phyloP scores from a whole-genome alignment of 139 green algal genomes.

The Pleodorina starrii region DNA sequence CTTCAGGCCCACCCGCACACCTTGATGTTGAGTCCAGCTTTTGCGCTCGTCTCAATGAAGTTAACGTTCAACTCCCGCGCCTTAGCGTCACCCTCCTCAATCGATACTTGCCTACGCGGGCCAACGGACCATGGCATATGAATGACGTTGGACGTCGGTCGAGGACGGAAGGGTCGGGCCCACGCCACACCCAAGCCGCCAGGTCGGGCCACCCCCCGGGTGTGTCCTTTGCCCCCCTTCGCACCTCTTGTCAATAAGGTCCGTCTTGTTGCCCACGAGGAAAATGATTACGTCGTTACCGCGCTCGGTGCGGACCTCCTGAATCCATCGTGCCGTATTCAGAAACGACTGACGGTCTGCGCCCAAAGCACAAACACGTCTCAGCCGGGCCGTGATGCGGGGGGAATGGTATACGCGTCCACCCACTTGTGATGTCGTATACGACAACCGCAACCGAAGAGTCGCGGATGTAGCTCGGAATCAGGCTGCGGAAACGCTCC shows the following conservation, averaged over 20 bases:
- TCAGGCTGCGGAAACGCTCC: conserved; percentile 97
- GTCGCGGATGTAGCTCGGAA: conserved; percentile 98
- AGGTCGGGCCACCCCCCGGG: too few relatives aligned
- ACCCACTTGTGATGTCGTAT: conserved; percentile 97
- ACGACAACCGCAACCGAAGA: conserved; percentile 98
- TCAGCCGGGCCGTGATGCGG: too few relatives aligned
- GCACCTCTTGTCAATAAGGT: conserved; percentile 95
- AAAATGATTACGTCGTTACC: conserved; percentile 99
- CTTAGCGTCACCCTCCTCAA: conserved; percentile 96
- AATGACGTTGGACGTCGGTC: not conserved
- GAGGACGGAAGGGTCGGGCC: not conserved
- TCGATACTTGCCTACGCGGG: conserved; percentile 91
- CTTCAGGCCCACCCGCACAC: too few relatives aligned
- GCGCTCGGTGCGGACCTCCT: conserved; percentile 97
- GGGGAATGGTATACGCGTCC: too few relatives aligned
- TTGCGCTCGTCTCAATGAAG: conserved; percentile 99
- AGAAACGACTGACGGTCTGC: conserved; percentile 95
- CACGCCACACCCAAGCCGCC: too few relatives aligned
- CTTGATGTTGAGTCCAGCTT: conserved; percentile 99
- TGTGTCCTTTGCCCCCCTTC: not conserved
- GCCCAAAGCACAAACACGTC: too few relatives aligned
- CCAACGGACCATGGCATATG: not conserved
- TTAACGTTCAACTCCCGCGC: conserved; percentile 94
- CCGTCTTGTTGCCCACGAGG: conserved; percentile 99
- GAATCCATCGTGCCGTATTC: conserved; percentile 96